Percentiles rank a stretch among this genome's conserved stretches.
These are phyloP conservation scores for Phytophthora sansomeana DNA, from an alignment of 352 stramenopile species.

Conservation along the genomic window DNA sequence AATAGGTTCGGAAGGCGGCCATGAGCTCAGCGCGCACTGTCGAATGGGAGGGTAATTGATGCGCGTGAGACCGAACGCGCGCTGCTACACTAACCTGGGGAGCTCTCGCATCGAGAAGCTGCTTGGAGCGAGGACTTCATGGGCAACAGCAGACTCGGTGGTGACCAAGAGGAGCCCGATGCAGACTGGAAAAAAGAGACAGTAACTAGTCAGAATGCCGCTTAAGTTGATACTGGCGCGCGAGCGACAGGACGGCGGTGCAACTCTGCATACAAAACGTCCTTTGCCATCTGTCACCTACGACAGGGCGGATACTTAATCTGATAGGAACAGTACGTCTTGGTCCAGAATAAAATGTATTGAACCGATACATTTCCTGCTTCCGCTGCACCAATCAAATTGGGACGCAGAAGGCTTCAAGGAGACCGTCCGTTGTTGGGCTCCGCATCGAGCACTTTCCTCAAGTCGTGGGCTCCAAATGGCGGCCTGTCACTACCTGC, in stretches of 20 bases:
- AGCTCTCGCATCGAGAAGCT: background rate
- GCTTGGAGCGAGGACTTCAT: background rate
- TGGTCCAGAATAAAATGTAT: slow-evolving; percentile 2
- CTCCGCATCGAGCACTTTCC: slow-evolving; percentile 10
- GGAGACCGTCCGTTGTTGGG: background rate
- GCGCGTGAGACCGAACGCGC: too few species aligned
- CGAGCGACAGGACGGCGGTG: background rate
- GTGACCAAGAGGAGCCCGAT: background rate
- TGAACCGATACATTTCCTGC: background rate
- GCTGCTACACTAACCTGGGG: too few species aligned
- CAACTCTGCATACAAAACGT: background rate
- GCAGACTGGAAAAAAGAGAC: slow-evolving; percentile 15
- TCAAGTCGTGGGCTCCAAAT: background rate
- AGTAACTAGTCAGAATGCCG: slow-evolving; percentile 8
- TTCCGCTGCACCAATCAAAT: background rate
- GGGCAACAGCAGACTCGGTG: too few species aligned
- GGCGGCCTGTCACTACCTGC: slow-evolving; percentile 7
- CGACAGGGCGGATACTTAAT: slow-evolving; percentile 3
- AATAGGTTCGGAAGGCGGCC: slow-evolving; percentile 6
- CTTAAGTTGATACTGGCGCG: slow-evolving; percentile 4
- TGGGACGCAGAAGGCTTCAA: background rate
- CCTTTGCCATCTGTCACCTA: slow-evolving; percentile 6
- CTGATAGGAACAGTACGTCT: background rate
- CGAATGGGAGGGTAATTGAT: too few species aligned
- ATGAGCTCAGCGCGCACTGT: background rate